phyloP scores from a whole-genome alignment of 2,329 filamentous ascomycete genomes.

The Rhynchosporium agropyri region DNA sequence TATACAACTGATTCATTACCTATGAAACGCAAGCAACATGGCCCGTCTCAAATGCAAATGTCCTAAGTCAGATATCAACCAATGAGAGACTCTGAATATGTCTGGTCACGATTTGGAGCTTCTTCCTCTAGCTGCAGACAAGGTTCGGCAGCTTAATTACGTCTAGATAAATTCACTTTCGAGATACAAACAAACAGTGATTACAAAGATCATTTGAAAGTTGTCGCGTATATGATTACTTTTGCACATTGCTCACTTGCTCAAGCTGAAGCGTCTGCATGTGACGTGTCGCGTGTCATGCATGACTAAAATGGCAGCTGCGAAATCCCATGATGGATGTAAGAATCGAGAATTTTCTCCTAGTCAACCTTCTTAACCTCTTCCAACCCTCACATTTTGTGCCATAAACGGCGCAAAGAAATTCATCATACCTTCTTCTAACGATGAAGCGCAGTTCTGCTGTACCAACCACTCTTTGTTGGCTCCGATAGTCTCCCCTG shows the following conservation, averaged over 20 bases:
- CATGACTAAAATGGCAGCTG: constrained; percentile 17
- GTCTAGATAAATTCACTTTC: no score
- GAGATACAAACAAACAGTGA: no score
- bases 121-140: background rate
- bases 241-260: no score
- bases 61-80: background rate
- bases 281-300: constrained; percentile 24
- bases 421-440: constrained; percentile 42
- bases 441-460: constrained; percentile 61
- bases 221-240: no score
- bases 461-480: constrained; percentile 56
- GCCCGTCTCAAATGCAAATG: background rate
- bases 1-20: no score
- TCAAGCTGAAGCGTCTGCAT: constrained; percentile 2
- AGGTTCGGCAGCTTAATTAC: background rate
- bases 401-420: constrained; percentile 38
- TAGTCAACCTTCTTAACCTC: constrained; percentile 21
- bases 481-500: constrained; percentile 55
- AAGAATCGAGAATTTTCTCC: constrained; percentile 15
- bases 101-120: background rate
- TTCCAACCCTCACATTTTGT: constrained; percentile 30
- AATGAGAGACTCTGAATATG: background rate
- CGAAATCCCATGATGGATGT: constrained; percentile 6
- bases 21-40: no score
- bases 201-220: no score